Evolutionary conservation across 192 early-diverging fungal genomes (phyloP), one percentile per base, ranked within the genome.

Genomic region (Coemansia furcata): DNA sequence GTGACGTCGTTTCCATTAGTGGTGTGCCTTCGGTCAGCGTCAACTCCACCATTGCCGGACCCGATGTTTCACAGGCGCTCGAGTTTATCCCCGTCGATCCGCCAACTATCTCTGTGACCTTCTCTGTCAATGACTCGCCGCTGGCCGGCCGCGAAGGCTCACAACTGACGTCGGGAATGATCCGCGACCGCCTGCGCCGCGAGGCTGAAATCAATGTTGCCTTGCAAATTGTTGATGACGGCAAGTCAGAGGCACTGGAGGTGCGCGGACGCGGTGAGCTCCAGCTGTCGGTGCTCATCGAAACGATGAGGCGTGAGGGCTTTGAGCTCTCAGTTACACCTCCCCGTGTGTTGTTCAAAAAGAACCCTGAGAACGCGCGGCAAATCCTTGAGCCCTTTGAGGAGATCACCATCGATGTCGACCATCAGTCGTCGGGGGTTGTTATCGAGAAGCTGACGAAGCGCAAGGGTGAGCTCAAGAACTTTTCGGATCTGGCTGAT

Each of bases 231-330:
- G 82, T 85, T 17, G 88, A 91, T 67, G 82, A 84, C 37, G 85
- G 85, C 50, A 86, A 77, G 68, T 90, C 91, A 38, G 85, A 85
- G 59, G 78, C 92, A 1, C 90, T 91, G 73, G 93, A 94, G 78
- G 93, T 94, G 39, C 87, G 88, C 52, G 93, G 93, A 32, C 90
- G 93, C 46, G 93, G 93, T n/a, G 93, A 94, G 83, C 83, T 94
- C 36, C 93, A 94, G 82, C 86, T 94, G 57, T 91, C 91, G 23
- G 91, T 94, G 9, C 80, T 94, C 40, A 93, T 93, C 60, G 93
- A 94, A 85, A 92, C 93, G 8, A 94, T 94, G 93, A 86, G 93
- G 33, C 88, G 93, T 26, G 93, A 94, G 78, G 93, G 93, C 23
- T 94, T 92, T 69, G 93, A 94, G 76, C 80, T 94, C 30, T 89